Conservation (phyloP, 2,329 filamentous ascomycete genomes). For the Penicillium decumbens region DNA sequence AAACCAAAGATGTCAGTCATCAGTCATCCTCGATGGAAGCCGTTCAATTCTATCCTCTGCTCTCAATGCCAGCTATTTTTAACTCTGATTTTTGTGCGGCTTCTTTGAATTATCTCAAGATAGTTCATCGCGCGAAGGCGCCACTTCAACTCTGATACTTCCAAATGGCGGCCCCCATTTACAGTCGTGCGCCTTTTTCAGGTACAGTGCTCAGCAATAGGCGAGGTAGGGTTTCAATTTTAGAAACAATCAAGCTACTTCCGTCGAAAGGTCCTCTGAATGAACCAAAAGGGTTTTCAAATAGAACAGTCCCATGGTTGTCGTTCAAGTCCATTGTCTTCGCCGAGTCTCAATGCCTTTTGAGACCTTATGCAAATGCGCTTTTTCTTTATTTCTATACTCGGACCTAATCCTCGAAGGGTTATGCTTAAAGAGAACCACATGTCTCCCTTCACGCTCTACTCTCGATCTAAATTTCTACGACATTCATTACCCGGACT, state of each 20-base stretch:
- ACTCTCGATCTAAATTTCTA: neutral
- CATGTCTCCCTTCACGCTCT: neutral
- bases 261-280: neutral
- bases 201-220: neutral
- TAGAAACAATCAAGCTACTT: neutral
- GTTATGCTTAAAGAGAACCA: neutral
- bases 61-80: neutral
- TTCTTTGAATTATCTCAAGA: neutral
- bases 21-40: neutral
- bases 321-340: neutral
- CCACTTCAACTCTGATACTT: neutral
- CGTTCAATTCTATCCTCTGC: neutral
- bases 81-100: neutral
- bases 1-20: neutral
- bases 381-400: neutral
- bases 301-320: neutral
- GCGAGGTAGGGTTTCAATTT: neutral
- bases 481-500: neutral
- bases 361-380: neutral
- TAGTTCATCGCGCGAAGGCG: neutral
- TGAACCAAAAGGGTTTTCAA: neutral
- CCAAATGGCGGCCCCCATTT: neutral
- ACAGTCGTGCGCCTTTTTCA: neutral
- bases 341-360: neutral
- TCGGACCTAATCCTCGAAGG: neutral